A percentile compares a stretch with the other conserved stretches of the same genome.
Evolutionary conservation across 1,139 yeast species (phyloP).

Genomic region (Saccharomyces pastorianus): DNA sequence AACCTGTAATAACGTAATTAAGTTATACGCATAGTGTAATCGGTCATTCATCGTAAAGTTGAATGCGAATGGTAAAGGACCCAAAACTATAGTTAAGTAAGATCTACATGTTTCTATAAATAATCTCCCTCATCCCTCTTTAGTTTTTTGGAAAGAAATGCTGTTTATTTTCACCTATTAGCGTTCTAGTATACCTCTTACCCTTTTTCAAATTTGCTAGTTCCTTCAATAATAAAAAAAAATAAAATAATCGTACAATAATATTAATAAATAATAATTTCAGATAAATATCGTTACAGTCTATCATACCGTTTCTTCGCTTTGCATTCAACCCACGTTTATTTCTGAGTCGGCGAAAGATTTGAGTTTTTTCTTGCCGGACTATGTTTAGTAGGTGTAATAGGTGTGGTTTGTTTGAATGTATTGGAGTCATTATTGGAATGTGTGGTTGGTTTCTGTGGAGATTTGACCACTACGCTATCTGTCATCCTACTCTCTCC

Average conservation of each 20-base stretch:
- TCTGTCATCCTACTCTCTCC: slow-evolving; percentile 34
- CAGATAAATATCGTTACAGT: background rate
- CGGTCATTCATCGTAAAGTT: background rate
- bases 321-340: background rate
- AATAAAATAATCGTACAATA: too few species aligned
- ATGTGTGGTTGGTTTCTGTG: slow-evolving; percentile 7
- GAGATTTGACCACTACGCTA: slow-evolving; percentile 17
- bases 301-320: background rate
- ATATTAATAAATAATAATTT: background rate
- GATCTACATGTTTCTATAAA: background rate
- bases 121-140: too few species aligned
- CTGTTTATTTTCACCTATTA: too few species aligned
- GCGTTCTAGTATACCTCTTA: background rate
- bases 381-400: background rate
- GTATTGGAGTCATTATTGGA: background rate
- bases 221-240: background rate
- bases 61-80: background rate
- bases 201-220: background rate
- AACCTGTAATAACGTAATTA: slow-evolving; percentile 10
- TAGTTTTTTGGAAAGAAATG: too few species aligned
- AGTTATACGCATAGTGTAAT: background rate
- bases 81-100: background rate
- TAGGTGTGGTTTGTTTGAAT: background rate
- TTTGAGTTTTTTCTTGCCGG: background rate
- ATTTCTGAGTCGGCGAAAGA: background rate